Conservation (phyloP, 371 early-diverging fungal species). For the Mortierella sp. region DNA sequence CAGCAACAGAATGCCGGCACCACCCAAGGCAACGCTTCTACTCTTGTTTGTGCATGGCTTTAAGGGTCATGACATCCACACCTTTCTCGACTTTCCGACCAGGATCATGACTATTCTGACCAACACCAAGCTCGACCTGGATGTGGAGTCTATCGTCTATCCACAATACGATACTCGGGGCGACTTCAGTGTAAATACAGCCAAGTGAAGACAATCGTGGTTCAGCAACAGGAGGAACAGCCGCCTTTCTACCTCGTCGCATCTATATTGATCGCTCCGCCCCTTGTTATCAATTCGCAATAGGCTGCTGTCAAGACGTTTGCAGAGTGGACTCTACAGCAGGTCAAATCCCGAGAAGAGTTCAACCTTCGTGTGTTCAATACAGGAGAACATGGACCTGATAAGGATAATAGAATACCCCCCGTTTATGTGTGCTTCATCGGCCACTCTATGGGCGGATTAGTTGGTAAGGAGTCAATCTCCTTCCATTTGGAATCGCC, state of each 20-base stretch:
- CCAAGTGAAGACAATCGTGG: background rate
- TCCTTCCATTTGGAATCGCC: background rate
- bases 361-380: slow-evolving; percentile 30
- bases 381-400: slow-evolving; percentile 8
- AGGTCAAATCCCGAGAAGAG: slow-evolving; percentile 53
- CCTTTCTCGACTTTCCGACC: slow-evolving; percentile 67
- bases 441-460: slow-evolving; percentile 75
- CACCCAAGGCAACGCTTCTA: slow-evolving; percentile 52
- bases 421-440: slow-evolving; percentile 53
- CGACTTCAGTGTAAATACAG: slow-evolving; percentile 25
- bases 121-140: slow-evolving; percentile 54
- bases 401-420: slow-evolving; percentile 22
- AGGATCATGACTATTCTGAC: slow-evolving; percentile 63
- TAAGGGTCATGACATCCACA: slow-evolving; percentile 56
- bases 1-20: slow-evolving; percentile 20
- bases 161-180: slow-evolving; percentile 72
- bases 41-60: slow-evolving; percentile 71
- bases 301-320: slow-evolving; percentile 59
- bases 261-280: background rate
- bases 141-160: slow-evolving; percentile 64
- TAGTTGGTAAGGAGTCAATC: slow-evolving; percentile 59
- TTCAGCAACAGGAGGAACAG: background rate
- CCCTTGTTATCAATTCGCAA: slow-evolving; percentile 40
- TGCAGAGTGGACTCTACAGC: slow-evolving; percentile 59
- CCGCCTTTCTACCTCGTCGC: background rate